Conservation (phyloP, 2,329 filamentous ascomycete genomes). For the Ceratocystis lukuohia region DNA sequence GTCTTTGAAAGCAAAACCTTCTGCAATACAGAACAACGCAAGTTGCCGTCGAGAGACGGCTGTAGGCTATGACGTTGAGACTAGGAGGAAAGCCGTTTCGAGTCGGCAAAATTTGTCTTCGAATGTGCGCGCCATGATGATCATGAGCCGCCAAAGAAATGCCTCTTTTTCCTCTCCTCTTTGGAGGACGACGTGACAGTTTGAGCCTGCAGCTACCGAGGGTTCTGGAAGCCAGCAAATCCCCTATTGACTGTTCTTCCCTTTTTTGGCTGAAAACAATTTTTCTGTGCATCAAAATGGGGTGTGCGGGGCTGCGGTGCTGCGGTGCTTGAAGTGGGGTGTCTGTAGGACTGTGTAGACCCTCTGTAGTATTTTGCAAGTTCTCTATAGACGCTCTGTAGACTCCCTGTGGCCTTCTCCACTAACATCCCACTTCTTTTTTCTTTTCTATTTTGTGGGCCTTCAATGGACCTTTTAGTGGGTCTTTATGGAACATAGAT, state of each 20-base stretch:
- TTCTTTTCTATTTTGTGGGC: not conserved
- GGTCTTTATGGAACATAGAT: not conserved
- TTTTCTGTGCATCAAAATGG: not conserved
- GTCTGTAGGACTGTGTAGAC: not conserved
- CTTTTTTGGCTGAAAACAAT: not conserved
- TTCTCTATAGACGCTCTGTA: not conserved
- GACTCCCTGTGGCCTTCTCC: not conserved
- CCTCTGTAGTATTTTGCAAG: not conserved
- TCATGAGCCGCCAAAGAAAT: not conserved
- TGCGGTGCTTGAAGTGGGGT: not conserved
- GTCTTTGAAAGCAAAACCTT: too few relatives aligned
- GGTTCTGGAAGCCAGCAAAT: not conserved
- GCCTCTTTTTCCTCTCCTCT: not conserved
- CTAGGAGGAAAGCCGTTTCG: not conserved
- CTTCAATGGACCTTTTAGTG: not conserved
- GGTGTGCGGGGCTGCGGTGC: not conserved
- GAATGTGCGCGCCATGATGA: not conserved
- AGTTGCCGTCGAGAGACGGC: not conserved
- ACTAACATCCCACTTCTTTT: not conserved
- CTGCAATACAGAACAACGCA: too few relatives aligned
- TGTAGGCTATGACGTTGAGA: not conserved
- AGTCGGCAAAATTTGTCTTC: not conserved
- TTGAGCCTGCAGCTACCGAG: not conserved
- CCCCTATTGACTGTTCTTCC: not conserved
- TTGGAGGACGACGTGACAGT: not conserved